phyloP scores from a whole-genome alignment of 108 stramenopile species.

The Nannochloropsis gaditana region DNA sequence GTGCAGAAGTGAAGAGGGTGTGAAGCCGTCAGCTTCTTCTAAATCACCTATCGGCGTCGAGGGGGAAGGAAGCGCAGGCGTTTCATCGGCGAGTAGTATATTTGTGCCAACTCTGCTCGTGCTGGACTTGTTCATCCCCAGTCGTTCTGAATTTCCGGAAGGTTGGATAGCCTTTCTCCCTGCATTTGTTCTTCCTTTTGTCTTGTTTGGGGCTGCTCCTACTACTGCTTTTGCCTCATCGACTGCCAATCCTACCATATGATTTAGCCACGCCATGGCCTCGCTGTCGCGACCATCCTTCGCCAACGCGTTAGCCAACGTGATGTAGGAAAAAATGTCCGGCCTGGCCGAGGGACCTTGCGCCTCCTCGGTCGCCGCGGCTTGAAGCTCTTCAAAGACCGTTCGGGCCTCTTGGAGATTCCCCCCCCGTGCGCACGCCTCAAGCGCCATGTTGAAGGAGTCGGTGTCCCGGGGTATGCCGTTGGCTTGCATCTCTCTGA shows the following conservation, averaged over 20 bases:
- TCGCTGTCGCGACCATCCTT: background rate
- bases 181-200: background rate
- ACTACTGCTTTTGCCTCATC: background rate
- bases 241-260: background rate
- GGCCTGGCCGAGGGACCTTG: background rate
- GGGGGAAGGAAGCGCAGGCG: background rate
- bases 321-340: background rate
- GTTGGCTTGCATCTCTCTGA: constrained; percentile 7
- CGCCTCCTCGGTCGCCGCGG: background rate
- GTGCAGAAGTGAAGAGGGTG: background rate
- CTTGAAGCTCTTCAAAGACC: background rate
- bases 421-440: background rate
- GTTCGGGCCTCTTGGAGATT: background rate
- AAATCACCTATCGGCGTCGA: no score
- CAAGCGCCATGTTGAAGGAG: background rate
- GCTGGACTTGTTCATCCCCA: background rate
- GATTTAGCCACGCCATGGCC: background rate
- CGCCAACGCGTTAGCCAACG: background rate
- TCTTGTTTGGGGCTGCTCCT: background rate
- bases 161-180: background rate
- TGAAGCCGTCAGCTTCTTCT: background rate
- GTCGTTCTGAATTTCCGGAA: background rate
- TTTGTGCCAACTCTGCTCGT: background rate
- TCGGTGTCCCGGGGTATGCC: background rate
- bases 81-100: background rate